A percentile compares a stretch with the other conserved stretches of the same genome.
These are phyloP conservation scores for Pythium plurisporium DNA, from an alignment of 352 stramenopile species.

Conservation along the genomic window DNA sequence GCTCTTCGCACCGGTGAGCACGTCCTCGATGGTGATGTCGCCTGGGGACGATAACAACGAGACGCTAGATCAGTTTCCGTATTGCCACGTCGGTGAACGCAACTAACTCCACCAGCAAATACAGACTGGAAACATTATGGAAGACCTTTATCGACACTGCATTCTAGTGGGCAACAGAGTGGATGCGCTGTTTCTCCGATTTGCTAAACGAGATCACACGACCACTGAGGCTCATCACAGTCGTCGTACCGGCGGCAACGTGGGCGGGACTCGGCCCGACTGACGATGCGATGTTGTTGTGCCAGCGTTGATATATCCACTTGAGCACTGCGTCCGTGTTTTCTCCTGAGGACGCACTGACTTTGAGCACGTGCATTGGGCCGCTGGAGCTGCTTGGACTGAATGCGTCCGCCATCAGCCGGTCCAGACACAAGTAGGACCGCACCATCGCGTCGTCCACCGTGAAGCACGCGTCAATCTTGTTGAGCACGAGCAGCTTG, in stretches of 20 bases:
- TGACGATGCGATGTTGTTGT: not conserved
- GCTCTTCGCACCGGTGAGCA: conserved; percentile 36
- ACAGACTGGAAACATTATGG: no score
- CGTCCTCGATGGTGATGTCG: conserved; percentile 3
- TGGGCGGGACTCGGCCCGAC: conserved; percentile 9
- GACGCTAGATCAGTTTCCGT: conserved; percentile 43
- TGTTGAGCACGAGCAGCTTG: conserved; percentile 68
- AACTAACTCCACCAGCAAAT: conserved; percentile 24
- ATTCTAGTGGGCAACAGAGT: conserved; percentile 31
- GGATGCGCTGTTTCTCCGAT: conserved; percentile 25
- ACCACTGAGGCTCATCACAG: not conserved
- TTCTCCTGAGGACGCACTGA: conserved; percentile 53
- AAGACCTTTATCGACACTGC: conserved; percentile 14
- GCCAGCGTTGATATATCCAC: conserved; percentile 40
- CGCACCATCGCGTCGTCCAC: conserved; percentile 47
- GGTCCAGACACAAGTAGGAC: conserved; percentile 51
- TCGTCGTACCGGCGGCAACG: not conserved
- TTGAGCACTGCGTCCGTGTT: conserved; percentile 54
- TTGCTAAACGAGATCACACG: conserved; percentile 16
- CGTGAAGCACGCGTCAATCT: conserved; percentile 47
- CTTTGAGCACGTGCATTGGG: conserved; percentile 48
- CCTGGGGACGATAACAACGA: conserved; percentile 1
- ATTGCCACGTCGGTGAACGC: conserved; percentile 53
- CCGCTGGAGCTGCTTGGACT: conserved; percentile 23
- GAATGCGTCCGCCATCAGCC: conserved; percentile 28